Evolutionary conservation across 805 yeast species (phyloP).

Genomic region (Hanseniaspora thailandica): DNA sequence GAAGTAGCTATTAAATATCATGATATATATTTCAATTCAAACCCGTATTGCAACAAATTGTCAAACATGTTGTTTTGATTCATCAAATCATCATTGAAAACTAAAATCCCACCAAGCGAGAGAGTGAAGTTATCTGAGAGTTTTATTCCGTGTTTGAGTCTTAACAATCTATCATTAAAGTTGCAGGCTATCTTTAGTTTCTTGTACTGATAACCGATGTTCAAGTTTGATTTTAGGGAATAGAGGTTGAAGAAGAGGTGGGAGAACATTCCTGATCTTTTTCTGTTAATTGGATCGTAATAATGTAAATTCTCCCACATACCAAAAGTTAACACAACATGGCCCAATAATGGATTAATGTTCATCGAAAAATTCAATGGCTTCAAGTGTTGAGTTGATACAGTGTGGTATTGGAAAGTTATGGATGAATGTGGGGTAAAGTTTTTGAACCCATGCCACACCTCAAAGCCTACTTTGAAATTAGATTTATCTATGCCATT

Average conservation of each 20-base stretch:
- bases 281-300: constrained; percentile 56
- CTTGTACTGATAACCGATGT: constrained; percentile 45
- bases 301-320: constrained; percentile 14
- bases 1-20: constrained; percentile 15
- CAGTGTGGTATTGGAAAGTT: constrained; percentile 71
- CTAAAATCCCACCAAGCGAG: constrained; percentile 13
- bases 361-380: constrained; percentile 83
- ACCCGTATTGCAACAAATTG: constrained; percentile 23
- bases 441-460: constrained; percentile 75
- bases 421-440: constrained; percentile 86
- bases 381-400: constrained; percentile 44
- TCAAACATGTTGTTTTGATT: not conserved
- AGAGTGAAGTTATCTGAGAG: constrained; percentile 12
- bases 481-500: constrained; percentile 32
- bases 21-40: constrained; percentile 26
- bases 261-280: constrained; percentile 65
- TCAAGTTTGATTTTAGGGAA: constrained; percentile 77
- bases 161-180: constrained; percentile 35
- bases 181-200: constrained; percentile 8
- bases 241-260: constrained; percentile 81
- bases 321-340: constrained; percentile 60
- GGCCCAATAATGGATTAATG: constrained; percentile 81
- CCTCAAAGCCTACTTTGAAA: constrained; percentile 60
- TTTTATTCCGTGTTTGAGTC: constrained; percentile 45
- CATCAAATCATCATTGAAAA: constrained; percentile 5